These are phyloP conservation scores for Acanthamoeba triangularis DNA, from an alignment of 208 protist genomes.

Conservation along the genomic window DNA sequence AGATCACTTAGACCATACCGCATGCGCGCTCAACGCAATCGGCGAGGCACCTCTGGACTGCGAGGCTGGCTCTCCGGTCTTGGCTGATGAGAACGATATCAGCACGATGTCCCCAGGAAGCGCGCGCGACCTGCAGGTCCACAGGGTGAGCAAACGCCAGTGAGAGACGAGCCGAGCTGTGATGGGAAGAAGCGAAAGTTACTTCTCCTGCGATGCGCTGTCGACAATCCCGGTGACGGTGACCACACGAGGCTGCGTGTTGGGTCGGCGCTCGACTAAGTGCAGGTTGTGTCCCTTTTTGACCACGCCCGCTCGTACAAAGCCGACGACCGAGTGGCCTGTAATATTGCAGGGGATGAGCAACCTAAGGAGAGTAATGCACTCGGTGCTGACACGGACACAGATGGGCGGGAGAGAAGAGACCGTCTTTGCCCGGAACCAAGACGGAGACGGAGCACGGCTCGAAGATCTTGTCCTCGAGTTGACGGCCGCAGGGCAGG, in stretches of 20 bases:
- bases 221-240: neutral
- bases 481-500: neutral
- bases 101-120: neutral
- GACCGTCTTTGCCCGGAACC: neutral
- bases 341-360: neutral
- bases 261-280: neutral
- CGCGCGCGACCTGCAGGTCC: neutral
- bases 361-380: neutral
- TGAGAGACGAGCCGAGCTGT: neutral
- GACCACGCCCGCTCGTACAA: neutral
- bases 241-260: neutral
- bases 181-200: neutral
- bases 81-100: neutral
- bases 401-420: neutral
- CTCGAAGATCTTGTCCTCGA: neutral
- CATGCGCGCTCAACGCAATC: neutral
- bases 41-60: neutral
- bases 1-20: neutral
- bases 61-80: neutral
- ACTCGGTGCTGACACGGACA: neutral
- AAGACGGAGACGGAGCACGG: neutral
- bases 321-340: neutral
- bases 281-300: neutral
- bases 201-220: neutral
- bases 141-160: neutral